Evolutionary conservation across 805 yeast genomes (phyloP).

Genomic region (Ogataea pilisensis): DNA sequence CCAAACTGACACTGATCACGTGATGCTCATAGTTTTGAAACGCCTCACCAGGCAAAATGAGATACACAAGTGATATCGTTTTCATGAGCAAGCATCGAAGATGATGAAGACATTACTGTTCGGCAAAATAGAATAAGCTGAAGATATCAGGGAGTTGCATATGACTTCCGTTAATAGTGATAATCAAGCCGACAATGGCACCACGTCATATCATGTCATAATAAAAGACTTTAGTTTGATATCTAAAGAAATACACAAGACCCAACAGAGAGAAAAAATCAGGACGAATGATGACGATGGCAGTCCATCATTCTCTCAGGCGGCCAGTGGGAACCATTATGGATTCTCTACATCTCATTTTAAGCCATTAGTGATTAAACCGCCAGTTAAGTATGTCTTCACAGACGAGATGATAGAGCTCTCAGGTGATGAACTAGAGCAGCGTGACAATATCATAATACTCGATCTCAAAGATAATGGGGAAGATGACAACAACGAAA

Average conservation of each 20-base stretch:
- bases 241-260: slow-evolving; percentile 10
- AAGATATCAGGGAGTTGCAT: no score
- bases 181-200: background rate
- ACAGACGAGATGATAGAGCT: slow-evolving; percentile 12
- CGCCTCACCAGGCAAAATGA: no score
- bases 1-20: no score
- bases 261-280: background rate
- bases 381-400: slow-evolving; percentile 5
- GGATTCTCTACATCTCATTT: background rate
- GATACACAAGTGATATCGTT: no score
- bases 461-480: background rate
- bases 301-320: background rate
- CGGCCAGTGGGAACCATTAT: no score
- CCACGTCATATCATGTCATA: slow-evolving; percentile 6
- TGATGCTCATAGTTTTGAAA: no score
- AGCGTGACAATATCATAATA: background rate
- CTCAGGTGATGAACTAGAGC: background rate
- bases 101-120: no score
- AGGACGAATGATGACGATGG: background rate
- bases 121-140: no score
- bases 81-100: no score
- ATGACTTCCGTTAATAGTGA: no score
- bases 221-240: slow-evolving; percentile 9
- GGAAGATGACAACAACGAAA: slow-evolving; percentile 5
- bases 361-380: slow-evolving; percentile 2